Conservation (phyloP, 176 grass and related monocot species). For the Oryza brachyantha region DNA sequence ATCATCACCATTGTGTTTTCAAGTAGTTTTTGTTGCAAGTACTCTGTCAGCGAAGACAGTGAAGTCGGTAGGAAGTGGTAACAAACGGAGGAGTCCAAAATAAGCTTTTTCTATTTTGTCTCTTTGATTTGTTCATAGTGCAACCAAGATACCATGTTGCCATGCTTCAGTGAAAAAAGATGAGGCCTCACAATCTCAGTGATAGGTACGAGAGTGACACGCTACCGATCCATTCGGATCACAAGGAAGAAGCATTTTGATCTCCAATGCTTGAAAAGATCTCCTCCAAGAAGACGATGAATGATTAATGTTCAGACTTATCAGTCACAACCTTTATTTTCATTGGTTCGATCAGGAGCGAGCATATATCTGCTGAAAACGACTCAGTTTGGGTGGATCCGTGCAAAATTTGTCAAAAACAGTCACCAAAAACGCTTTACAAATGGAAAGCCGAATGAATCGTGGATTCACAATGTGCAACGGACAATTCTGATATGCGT, state of each 20-base stretch:
- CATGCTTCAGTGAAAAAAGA: background rate
- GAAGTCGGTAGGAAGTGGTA: background rate
- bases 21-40: background rate
- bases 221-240: constrained; percentile 12
- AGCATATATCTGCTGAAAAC: background rate
- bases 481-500: too few relatives aligned
- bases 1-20: background rate
- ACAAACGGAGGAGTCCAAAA: constrained; percentile 4
- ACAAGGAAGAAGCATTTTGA: background rate
- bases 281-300: background rate
- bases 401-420: background rate
- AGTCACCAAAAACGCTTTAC: background rate
- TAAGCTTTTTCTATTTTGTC: background rate
- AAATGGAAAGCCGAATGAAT: too few relatives aligned
- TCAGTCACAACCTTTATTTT: background rate
- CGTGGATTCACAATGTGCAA: too few relatives aligned
- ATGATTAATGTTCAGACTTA: constrained; percentile 16
- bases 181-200: background rate
- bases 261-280: background rate
- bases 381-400: background rate
- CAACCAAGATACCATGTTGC: background rate
- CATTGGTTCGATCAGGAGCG: background rate
- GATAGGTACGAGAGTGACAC: constrained; percentile 27
- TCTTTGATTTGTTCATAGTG: constrained; percentile 10
- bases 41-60: background rate